Percentiles rank a stretch among this genome's conserved stretches.
Conservation (phyloP, 306 rosid species). For the Vicia villosa region DNA sequence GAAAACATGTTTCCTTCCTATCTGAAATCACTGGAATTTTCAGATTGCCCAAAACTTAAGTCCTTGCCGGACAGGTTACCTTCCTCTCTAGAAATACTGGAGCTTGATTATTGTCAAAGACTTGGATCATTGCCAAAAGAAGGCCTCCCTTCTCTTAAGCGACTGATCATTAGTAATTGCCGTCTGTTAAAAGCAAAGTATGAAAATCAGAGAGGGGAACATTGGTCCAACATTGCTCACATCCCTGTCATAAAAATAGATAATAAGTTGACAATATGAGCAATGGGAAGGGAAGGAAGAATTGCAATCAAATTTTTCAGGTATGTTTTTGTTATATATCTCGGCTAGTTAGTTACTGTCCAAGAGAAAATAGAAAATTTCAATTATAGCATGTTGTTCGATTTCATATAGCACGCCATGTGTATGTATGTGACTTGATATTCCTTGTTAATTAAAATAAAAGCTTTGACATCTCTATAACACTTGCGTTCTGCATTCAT, state of each 20-base stretch:
- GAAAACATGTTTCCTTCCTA: not conserved
- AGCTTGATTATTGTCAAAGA: not conserved
- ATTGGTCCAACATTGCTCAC: not conserved
- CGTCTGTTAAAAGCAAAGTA: not conserved
- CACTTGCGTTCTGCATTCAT: not conserved
- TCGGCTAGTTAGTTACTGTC: too few species aligned
- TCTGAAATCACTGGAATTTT: not conserved
- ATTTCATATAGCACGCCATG: too few species aligned
- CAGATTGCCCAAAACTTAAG: not conserved
- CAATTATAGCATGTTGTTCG: not conserved
- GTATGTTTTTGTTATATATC: not conserved
- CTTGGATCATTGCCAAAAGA: constrained; percentile 10
- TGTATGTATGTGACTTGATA: too few species aligned
- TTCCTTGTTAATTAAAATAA: too few species aligned
- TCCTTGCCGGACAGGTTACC: constrained; percentile 6
- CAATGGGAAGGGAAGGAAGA: not conserved
- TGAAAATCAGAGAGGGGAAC: not conserved
- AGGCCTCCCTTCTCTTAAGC: not conserved
- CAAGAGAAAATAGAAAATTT: too few species aligned
- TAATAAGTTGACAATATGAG: not conserved
- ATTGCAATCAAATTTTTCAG: not conserved
- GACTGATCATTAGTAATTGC: not conserved
- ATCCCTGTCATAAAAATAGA: constrained; percentile 9
- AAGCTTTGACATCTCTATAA: too few species aligned
- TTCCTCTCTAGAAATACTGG: not conserved